Base-by-base conservation (phyloP, 495 filamentous ascomycete species). In the Penicillium mononematosum region DNA sequence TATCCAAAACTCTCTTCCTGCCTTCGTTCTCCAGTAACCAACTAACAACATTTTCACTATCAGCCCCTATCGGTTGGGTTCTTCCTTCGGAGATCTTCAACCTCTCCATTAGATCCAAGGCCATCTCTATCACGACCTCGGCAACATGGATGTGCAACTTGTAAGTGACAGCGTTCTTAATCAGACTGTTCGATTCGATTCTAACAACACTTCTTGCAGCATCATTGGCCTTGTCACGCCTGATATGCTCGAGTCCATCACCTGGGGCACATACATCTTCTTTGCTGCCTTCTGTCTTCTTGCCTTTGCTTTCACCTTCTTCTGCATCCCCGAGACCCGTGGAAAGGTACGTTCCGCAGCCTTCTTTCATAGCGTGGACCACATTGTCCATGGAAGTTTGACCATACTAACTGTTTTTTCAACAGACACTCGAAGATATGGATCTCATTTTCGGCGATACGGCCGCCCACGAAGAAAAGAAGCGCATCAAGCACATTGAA, bases 201-300 rank as follows among this genome's bases (percentile, higher is more conserved):
- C 45, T 53, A 22, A 63, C 39, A 55, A 47, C 9, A 25, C 25
- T 16, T 36, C 31, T 34, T 32, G 32, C 31, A 75, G 84, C 60
- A 84, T 85, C 61, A 86, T 91, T 54, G 87, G 87, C 20, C 81
- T 89, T 69, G 86, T 90, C 19, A 92, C 88, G 0, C 88, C 88
- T 0, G 82, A 87, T 61, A 88, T 92, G 87, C 79, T 94, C 12
- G 73, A 77, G 19, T 65, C 75, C 38, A 87, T 91, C 59, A 80
- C 81, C 3, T 92, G 87, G 72, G 89, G 89, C 55, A 91, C 89
- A 9, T 92, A 89, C 61, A 84, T 92, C 56, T 81, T 93, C 63
- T 93, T 93, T 62, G 89, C 88, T 0, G 60, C 86, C 7, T 75
- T 92, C 52, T 89, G 85, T 56, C 84, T 85, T 53, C 59, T 87